Evolutionary conservation across 2,329 filamentous ascomycete species (phyloP).

Genomic region (Microascus cirrosus): DNA sequence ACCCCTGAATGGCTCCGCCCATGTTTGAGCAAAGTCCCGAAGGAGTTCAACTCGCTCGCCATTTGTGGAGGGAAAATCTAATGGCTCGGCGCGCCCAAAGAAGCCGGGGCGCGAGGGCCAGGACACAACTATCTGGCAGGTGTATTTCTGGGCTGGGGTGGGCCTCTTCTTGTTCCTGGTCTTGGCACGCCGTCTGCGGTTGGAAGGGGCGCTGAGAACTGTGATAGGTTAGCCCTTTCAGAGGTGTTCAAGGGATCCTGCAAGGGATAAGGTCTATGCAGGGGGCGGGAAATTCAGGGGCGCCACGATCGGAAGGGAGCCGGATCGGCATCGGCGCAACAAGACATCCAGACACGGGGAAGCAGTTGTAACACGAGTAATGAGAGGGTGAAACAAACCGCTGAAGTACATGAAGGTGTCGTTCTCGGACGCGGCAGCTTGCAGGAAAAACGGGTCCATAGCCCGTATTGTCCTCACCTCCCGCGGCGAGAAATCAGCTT

Average conservation of each 20-base stretch:
- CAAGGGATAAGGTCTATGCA: too few relatives aligned
- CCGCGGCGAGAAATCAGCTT: slow-evolving; percentile 24
- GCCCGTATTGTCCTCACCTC: slow-evolving; percentile 28
- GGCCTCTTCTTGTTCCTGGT: slow-evolving; percentile 26
- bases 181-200: slow-evolving; percentile 13
- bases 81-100: slow-evolving; percentile 15
- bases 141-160: slow-evolving; percentile 20
- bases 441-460: slow-evolving; percentile 43
- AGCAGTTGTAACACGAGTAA: neutral
- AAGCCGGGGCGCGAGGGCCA: slow-evolving; percentile 32
- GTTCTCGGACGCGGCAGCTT: slow-evolving; percentile 38
- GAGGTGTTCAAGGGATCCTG: neutral
- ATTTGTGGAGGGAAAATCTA: slow-evolving; percentile 27
- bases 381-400: slow-evolving; percentile 18
- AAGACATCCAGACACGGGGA: neutral
- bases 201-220: neutral
- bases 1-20: slow-evolving; percentile 36
- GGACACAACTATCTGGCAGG: slow-evolving; percentile 37
- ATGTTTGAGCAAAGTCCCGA: slow-evolving; percentile 28
- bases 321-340: neutral
- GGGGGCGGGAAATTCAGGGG: neutral
- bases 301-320: neutral
- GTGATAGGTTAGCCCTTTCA: neutral
- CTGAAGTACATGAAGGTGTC: slow-evolving; percentile 42
- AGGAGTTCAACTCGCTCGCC: slow-evolving; percentile 28